phyloP scores from a whole-genome alignment of 495 filamentous ascomycete genomes.

The Cercophora newfieldiana region DNA sequence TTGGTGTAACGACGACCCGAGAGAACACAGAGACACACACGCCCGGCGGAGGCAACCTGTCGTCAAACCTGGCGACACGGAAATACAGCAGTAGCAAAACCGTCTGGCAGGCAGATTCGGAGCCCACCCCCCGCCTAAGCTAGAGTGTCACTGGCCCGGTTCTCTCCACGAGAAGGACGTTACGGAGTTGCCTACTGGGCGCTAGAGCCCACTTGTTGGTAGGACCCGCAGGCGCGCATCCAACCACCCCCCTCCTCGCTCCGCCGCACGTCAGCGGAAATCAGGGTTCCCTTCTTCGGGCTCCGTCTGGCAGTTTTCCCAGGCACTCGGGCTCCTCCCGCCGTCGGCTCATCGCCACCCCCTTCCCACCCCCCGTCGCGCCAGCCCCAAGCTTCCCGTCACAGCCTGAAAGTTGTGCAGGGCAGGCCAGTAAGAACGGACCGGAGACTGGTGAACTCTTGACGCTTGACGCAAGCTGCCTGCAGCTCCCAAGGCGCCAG shows the following conservation, averaged over 20 bases:
- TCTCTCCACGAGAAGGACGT: constrained; percentile 37
- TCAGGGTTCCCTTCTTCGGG: constrained; percentile 29
- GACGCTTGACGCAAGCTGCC: constrained; percentile 46
- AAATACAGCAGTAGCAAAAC: constrained; percentile 12
- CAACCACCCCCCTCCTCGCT: constrained; percentile 22
- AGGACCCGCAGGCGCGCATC: constrained; percentile 31
- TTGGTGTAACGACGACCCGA: constrained; percentile 37
- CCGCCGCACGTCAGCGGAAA: constrained; percentile 13
- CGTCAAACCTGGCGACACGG: constrained; percentile 31
- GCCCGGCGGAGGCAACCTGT: constrained; percentile 14
- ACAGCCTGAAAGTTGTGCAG: constrained; percentile 50
- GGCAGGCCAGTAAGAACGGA: constrained; percentile 44
- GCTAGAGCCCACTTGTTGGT: constrained; percentile 27
- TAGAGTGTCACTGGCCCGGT: constrained; percentile 19
- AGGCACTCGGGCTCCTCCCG: constrained; percentile 28
- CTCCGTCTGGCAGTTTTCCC: constrained; percentile 15
- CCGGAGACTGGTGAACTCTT: constrained; percentile 38
- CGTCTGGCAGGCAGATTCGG: constrained; percentile 7
- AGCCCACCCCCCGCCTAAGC: constrained; percentile 4
- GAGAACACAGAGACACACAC: constrained; percentile 27
- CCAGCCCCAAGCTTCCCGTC: constrained; percentile 44
- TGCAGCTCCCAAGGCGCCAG: constrained; percentile 50
- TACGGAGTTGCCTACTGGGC: constrained; percentile 25
- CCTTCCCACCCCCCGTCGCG: constrained; percentile 12
- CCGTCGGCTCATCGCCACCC: constrained; percentile 27